Conservation (phyloP, 257 asterid genomes). For the Ophiorrhiza pumila region DNA sequence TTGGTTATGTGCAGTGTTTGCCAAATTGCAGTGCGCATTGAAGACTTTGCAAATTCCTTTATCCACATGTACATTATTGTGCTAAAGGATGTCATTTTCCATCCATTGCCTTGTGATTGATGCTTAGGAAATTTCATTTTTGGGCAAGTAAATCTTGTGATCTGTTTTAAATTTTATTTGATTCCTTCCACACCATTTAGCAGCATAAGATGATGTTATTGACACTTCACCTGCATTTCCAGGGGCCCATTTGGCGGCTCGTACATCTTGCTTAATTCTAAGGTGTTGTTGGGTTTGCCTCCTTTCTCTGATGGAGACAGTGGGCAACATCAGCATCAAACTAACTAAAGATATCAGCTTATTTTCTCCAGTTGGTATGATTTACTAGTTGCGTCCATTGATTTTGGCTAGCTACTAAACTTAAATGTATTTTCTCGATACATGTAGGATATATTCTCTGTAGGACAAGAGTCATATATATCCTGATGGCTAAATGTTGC, state of each 20-base stretch:
- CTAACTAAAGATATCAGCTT: conserved; percentile 9
- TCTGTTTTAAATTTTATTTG: conserved; percentile 1
- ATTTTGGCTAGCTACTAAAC: conserved; percentile 4
- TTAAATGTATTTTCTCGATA: neutral
- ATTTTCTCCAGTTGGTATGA: conserved; percentile 15
- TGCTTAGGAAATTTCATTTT: neutral
- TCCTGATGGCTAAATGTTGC: neutral
- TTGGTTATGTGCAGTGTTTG: neutral
- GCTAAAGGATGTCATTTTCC: conserved; percentile 6
- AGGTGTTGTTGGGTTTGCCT: conserved; percentile 29
- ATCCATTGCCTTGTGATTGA: conserved; percentile 2
- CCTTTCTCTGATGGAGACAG: conserved; percentile 23
- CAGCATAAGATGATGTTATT: conserved; percentile 18
- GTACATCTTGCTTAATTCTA: conserved; percentile 17
- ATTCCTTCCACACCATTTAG: conserved; percentile 13
- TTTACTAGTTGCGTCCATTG: conserved; percentile 9
- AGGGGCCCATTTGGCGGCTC: conserved; percentile 30
- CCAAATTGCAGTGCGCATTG: conserved; percentile 3
- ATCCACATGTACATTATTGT: neutral
- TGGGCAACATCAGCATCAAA: conserved; percentile 19
- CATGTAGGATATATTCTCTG: neutral
- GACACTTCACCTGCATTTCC: conserved; percentile 26
- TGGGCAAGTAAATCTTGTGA: neutral
- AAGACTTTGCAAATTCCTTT: neutral
- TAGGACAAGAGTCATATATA: neutral